Conservation (phyloP, 805 yeast species). For the Candida khao-thaluensis region DNA sequence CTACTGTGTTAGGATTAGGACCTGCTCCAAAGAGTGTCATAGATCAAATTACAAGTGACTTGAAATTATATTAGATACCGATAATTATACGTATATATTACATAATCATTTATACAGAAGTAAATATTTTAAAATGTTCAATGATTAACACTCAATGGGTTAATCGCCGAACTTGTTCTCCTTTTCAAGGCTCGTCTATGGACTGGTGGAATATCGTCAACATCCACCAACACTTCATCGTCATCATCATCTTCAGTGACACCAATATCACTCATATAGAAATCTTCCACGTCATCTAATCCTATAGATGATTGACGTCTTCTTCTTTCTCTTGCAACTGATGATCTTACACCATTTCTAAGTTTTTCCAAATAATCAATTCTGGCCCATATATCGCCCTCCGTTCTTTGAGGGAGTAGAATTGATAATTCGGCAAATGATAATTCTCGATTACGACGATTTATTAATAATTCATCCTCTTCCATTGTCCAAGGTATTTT, state of each 20-base stretch:
- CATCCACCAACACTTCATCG: slow-evolving; percentile 37
- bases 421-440: slow-evolving; percentile 72
- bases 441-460: slow-evolving; percentile 55
- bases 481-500: slow-evolving; percentile 55
- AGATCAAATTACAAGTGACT: slow-evolving; percentile 77
- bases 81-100: background rate
- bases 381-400: slow-evolving; percentile 68
- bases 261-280: slow-evolving; percentile 43
- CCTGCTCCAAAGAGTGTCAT: slow-evolving; percentile 87
- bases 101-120: background rate
- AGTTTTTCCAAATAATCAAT: slow-evolving; percentile 47
- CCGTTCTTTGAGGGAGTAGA: slow-evolving; percentile 69
- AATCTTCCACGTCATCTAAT: slow-evolving; percentile 43
- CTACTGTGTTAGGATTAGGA: slow-evolving; percentile 94
- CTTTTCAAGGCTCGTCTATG: slow-evolving; percentile 30
- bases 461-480: slow-evolving; percentile 67
- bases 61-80: slow-evolving; percentile 60
- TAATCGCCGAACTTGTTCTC: slow-evolving; percentile 44
- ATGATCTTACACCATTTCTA: slow-evolving; percentile 30
- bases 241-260: slow-evolving; percentile 31
- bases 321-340: slow-evolving; percentile 27
- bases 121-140: slow-evolving; percentile 1
- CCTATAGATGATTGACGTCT: slow-evolving; percentile 42
- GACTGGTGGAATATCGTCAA: slow-evolving; percentile 29
- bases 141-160: slow-evolving; percentile 31